A percentile compares a stretch with the other conserved stretches of the same genome.
Conservation (phyloP, 768 basidiomycete species). For the Boletus subparvulus region DNA sequence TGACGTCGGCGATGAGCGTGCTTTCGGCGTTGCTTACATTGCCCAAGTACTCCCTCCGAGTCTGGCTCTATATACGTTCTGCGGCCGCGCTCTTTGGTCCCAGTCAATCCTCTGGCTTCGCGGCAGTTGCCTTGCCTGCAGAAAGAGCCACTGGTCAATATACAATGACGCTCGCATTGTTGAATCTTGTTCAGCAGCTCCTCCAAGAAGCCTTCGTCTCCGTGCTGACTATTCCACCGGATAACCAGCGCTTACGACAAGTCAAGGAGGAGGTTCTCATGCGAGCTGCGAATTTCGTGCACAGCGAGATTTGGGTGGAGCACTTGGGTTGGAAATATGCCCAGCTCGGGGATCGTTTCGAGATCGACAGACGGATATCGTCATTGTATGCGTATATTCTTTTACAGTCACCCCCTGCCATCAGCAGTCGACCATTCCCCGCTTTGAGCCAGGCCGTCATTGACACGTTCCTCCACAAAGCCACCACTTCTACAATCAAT, state of each 20-base stretch:
- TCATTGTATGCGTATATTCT: conserved; percentile 68
- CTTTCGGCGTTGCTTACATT: conserved; percentile 73
- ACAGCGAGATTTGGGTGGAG: conserved; percentile 86
- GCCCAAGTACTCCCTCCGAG: conserved; percentile 73
- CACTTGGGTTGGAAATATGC: conserved; percentile 85
- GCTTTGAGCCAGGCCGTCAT: conserved; percentile 60
- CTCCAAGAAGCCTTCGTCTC: conserved; percentile 70
- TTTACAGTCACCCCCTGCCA: conserved; percentile 54
- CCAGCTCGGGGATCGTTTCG: conserved; percentile 78
- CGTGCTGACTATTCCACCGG: conserved; percentile 44
- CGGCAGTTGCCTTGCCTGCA: conserved; percentile 62
- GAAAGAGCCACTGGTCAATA: conserved; percentile 75
- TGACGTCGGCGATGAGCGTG: conserved; percentile 80
- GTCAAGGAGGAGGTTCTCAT: conserved; percentile 84
- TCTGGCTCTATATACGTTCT: conserved; percentile 87
- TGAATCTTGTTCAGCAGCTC: conserved; percentile 73
- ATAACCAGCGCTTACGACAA: conserved; percentile 60
- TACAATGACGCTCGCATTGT: conserved; percentile 76
- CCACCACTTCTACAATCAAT: conserved; percentile 76
- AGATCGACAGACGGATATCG: conserved; percentile 70
- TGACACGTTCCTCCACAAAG: conserved; percentile 70
- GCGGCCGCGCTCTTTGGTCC: conserved; percentile 75
- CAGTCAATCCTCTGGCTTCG: conserved; percentile 52
- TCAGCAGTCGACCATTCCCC: conserved; percentile 58
- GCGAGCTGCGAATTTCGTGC: conserved; percentile 74